These are phyloP conservation scores for Thraustochytrium striatum DNA, from an alignment of 352 stramenopile genomes.

Conservation along the genomic window DNA sequence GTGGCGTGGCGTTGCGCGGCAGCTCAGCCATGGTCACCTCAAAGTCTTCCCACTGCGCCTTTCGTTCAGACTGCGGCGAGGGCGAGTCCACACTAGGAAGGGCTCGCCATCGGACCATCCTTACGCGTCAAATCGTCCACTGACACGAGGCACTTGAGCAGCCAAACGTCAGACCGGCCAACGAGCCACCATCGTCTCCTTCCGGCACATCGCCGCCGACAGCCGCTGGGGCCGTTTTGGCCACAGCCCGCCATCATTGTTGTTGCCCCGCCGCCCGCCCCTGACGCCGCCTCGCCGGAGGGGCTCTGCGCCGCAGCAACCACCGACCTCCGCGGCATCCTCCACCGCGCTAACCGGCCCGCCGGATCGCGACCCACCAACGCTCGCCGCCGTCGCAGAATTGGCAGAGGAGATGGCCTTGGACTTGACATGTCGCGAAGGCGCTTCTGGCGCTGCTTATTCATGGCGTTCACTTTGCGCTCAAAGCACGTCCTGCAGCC, in stretches of 20 bases:
- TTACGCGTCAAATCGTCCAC: slow-evolving; percentile 35
- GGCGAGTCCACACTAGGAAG: slow-evolving; percentile 31
- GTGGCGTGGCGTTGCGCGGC: neutral
- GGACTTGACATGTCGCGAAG: slow-evolving; percentile 32
- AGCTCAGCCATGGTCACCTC: neutral
- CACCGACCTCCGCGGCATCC: neutral
- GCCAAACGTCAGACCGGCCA: neutral
- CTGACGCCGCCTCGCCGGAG: neutral
- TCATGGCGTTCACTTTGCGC: slow-evolving; percentile 36
- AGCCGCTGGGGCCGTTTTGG: neutral
- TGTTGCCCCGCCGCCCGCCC: neutral
- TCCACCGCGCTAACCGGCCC: neutral
- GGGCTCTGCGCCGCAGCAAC: neutral
- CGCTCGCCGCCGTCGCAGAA: too few species aligned
- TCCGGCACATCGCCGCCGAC: neutral
- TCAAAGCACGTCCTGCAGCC: slow-evolving; percentile 22
- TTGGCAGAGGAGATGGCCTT: too few species aligned
- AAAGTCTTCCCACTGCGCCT: slow-evolving; percentile 23
- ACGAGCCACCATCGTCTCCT: neutral
- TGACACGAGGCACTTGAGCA: slow-evolving; percentile 43
- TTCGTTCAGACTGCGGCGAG: slow-evolving; percentile 13
- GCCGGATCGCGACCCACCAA: neutral
- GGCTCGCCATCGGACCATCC: slow-evolving; percentile 25
- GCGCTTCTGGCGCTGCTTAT: slow-evolving; percentile 13
- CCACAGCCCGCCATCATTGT: neutral